A percentile compares a stretch with the other conserved stretches of the same genome.
These are phyloP conservation scores for Lenzites betulinus DNA, from an alignment of 768 basidiomycete species.

Conservation along the genomic window DNA sequence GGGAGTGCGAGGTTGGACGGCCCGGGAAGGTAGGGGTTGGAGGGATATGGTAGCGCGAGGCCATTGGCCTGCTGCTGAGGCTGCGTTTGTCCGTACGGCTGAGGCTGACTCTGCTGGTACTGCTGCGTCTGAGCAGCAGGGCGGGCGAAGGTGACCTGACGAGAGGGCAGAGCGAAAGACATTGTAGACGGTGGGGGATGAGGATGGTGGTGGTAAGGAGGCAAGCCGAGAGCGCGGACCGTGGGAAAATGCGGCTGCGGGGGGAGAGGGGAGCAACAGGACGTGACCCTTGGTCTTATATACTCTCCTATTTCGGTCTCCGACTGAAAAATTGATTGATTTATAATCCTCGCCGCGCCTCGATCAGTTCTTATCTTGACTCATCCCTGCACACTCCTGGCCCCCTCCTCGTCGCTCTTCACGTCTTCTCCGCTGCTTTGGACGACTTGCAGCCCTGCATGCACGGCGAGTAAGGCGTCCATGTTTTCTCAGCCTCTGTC, in stretches of 20 bases:
- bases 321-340: constrained; percentile 20
- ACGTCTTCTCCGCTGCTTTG: background rate
- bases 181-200: constrained; percentile 26
- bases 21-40: constrained; percentile 48
- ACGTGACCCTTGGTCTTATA: constrained; percentile 16
- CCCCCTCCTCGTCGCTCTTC: constrained; percentile 7
- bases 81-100: constrained; percentile 44
- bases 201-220: background rate
- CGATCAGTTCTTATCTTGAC: constrained; percentile 21
- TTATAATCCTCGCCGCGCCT: constrained; percentile 17
- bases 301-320: constrained; percentile 22
- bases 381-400: constrained; percentile 15
- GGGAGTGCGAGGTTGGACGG: constrained; percentile 52
- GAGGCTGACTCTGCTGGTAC: constrained; percentile 45
- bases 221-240: constrained; percentile 15
- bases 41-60: constrained; percentile 52
- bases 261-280: constrained; percentile 7
- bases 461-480: background rate
- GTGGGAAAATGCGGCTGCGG: constrained; percentile 26
- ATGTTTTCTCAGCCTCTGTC: background rate
- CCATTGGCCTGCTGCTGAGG: constrained; percentile 45
- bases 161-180: constrained; percentile 73
- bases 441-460: background rate
- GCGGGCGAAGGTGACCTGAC: constrained; percentile 77
- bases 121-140: constrained; percentile 40